These are phyloP conservation scores for Botrytis porri DNA, from an alignment of 2,329 filamentous ascomycete species.

Conservation along the genomic window DNA sequence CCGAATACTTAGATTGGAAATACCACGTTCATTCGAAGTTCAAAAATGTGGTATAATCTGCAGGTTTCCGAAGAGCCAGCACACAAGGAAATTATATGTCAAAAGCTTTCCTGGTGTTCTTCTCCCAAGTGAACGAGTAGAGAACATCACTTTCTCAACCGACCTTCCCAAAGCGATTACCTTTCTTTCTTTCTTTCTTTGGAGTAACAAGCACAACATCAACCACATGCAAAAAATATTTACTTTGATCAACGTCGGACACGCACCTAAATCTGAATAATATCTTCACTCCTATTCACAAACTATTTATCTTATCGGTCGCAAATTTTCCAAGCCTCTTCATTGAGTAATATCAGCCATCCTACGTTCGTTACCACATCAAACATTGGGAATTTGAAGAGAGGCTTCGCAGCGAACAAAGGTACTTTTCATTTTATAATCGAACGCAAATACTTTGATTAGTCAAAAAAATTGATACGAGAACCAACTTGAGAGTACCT, in stretches of 20 bases:
- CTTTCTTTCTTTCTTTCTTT: background rate
- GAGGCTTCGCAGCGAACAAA: background rate
- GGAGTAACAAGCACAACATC: background rate
- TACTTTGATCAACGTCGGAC: conserved; percentile 2
- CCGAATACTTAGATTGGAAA: background rate
- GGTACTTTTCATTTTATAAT: background rate
- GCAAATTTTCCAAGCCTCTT: background rate
- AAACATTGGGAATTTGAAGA: background rate
- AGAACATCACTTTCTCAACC: conserved; percentile 6
- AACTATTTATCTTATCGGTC: background rate
- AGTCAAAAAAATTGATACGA: background rate
- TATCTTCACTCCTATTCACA: background rate
- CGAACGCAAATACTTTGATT: background rate
- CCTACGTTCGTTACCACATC: background rate
- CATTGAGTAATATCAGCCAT: background rate
- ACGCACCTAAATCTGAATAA: background rate
- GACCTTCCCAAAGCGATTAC: background rate
- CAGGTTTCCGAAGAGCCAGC: conserved; percentile 21
- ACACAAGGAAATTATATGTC: conserved; percentile 11
- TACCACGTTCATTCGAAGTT: conserved; percentile 11
- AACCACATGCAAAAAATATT: conserved; percentile 8
- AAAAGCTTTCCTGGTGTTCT: background rate
- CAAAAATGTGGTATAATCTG: conserved; percentile 14
- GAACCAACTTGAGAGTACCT: background rate
- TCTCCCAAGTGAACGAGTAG: background rate